A percentile compares a stretch with the other conserved stretches of the same genome.
phyloP scores from a whole-genome alignment of 106 monocot species.

The Allium sativum region DNA sequence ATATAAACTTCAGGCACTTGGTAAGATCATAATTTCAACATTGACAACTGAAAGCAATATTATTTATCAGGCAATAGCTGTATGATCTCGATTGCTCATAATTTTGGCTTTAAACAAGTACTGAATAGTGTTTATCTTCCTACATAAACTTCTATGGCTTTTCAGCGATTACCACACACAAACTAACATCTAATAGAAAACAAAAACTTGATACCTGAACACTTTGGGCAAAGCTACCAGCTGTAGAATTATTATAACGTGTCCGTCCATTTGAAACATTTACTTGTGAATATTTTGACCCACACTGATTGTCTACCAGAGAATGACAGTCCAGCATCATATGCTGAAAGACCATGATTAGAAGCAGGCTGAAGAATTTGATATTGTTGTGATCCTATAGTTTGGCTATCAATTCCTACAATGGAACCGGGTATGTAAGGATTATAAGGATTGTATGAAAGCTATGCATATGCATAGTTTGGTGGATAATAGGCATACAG shows the following conservation, averaged over 20 bases:
- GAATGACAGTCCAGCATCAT: conserved; percentile 7
- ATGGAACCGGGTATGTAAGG: conserved; percentile 57
- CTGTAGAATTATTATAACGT: too few species aligned
- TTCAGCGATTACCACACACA: too few species aligned
- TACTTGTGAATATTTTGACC: conserved; percentile 18
- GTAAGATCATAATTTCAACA: conserved; percentile 3
- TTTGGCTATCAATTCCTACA: conserved; percentile 24
- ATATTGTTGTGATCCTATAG: conserved; percentile 45
- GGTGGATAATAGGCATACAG: conserved; percentile 68
- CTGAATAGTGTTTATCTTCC: too few species aligned
- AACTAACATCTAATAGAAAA: conserved; percentile 2
- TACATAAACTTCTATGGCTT: too few species aligned
- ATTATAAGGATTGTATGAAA: conserved; percentile 48
- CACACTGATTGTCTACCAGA: conserved; percentile 12
- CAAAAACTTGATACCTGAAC: conserved; percentile 12
- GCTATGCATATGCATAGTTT: conserved; percentile 50
- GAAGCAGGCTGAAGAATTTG: conserved; percentile 6
- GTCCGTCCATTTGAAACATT: conserved; percentile 21
- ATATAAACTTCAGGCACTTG: neutral
- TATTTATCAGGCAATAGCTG: too few species aligned
- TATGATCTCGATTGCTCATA: too few species aligned
- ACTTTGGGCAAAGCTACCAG: conserved; percentile 8
- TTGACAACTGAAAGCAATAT: neutral
- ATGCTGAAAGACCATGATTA: conserved; percentile 23
- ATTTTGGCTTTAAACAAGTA: too few species aligned